A percentile compares a stretch with the other conserved stretches of the same genome.
Conservation (phyloP, 2,329 filamentous ascomycete genomes). For the Aspergillus felis region DNA sequence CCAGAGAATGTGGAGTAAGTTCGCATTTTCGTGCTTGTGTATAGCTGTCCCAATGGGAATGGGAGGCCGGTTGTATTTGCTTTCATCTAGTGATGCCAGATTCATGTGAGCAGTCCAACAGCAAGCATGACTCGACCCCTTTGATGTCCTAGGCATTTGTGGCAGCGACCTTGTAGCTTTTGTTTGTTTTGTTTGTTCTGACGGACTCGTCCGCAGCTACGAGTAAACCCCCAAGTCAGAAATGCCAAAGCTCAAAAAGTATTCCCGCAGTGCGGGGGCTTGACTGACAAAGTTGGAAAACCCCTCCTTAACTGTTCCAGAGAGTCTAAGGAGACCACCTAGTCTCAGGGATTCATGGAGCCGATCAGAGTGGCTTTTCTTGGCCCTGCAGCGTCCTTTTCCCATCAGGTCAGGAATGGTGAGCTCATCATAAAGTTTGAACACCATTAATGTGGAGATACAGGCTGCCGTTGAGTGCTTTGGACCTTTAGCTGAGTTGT, state of each 20-base stretch:
- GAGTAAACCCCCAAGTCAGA: background rate
- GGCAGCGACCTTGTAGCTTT: background rate
- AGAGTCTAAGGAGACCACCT: background rate
- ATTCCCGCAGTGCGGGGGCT: background rate
- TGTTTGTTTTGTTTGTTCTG: background rate
- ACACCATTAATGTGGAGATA: constrained; percentile 14
- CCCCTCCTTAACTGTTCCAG: background rate
- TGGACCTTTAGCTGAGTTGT: constrained; percentile 28
- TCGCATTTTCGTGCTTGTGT: constrained; percentile 7
- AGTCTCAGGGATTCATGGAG: constrained; percentile 13
- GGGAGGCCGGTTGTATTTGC: background rate
- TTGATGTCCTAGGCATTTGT: background rate
- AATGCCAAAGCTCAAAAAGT: background rate
- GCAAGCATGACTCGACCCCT: constrained; percentile 8
- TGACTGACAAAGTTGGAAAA: background rate
- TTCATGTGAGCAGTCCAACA: background rate
- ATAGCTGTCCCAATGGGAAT: constrained; percentile 3
- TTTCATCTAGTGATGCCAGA: background rate
- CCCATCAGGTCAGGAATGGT: constrained; percentile 56
- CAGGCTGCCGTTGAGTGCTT: constrained; percentile 55
- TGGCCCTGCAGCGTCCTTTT: constrained; percentile 63
- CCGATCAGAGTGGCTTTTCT: constrained; percentile 50
- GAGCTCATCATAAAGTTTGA: constrained; percentile 10
- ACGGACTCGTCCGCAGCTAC: background rate
- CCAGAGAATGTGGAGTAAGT: constrained; percentile 33